These are phyloP conservation scores for Mortierella polycephala DNA, from an alignment of 371 early-diverging fungal species.

Conservation along the genomic window DNA sequence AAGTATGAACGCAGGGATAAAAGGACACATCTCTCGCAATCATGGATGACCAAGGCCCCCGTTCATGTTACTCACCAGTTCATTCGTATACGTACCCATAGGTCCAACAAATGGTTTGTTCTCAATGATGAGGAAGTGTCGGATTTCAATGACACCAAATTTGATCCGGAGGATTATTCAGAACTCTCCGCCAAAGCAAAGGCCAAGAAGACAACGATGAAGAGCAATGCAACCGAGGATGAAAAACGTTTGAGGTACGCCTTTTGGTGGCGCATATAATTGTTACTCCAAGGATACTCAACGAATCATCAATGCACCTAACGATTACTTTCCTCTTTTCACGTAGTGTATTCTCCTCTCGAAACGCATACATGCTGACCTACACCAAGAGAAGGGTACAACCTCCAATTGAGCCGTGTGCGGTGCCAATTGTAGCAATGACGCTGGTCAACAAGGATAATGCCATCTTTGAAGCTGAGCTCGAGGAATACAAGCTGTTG, in stretches of 20 bases:
- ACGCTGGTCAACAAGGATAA: constrained; percentile 36
- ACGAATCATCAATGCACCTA: not conserved
- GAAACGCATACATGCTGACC: constrained; percentile 56
- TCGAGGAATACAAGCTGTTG: constrained; percentile 11
- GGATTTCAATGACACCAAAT: constrained; percentile 24
- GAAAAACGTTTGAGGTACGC: constrained; percentile 22
- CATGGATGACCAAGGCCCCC: too few relatives aligned
- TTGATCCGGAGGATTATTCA: constrained; percentile 45
- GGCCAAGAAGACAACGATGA: constrained; percentile 17
- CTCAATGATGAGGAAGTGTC: constrained; percentile 57
- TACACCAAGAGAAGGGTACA: constrained; percentile 24
- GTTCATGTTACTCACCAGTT: too few relatives aligned
- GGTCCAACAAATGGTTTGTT: constrained; percentile 53
- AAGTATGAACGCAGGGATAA: too few relatives aligned
- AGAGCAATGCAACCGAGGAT: constrained; percentile 2
- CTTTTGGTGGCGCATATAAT: not conserved
- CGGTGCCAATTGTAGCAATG: constrained; percentile 21
- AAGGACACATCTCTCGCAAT: too few relatives aligned
- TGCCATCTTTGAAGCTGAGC: constrained; percentile 7
- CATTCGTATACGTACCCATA: not conserved
- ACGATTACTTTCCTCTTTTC: not conserved
- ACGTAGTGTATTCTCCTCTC: constrained; percentile 45
- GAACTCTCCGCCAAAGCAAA: constrained; percentile 10
- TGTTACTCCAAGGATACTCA: too few relatives aligned
- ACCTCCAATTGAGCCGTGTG: not conserved